Conservation (phyloP, 2,329 filamentous ascomycete species). For the Dothiorella sarmentorum region DNA sequence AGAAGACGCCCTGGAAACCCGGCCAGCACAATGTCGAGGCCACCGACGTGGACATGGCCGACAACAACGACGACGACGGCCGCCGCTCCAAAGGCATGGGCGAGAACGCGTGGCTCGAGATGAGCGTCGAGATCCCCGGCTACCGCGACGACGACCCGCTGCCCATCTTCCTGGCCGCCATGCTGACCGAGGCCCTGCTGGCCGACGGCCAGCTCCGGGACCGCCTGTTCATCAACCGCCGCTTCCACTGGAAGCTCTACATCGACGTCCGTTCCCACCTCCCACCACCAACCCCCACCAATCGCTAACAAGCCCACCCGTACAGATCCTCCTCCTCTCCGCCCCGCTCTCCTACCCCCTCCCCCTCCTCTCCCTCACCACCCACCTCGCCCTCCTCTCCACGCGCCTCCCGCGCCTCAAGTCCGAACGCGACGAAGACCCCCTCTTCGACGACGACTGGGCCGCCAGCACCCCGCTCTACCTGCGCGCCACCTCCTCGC, state of each 20-base stretch:
- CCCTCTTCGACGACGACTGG: conserved; percentile 98
- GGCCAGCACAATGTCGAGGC: conserved; percentile 25
- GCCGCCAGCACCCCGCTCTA: conserved; percentile 77
- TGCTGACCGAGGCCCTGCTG: conserved; percentile 84
- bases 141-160: conserved; percentile 85
- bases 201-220: conserved; percentile 64
- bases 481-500: conserved; percentile 47
- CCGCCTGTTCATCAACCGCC: conserved; percentile 78
- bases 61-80: conserved; percentile 34
- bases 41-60: conserved; percentile 43
- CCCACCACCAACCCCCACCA: not conserved
- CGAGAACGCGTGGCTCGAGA: conserved; percentile 76
- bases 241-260: conserved; percentile 96
- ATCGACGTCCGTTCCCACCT: conserved; percentile 69
- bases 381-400: conserved; percentile 85
- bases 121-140: conserved; percentile 88
- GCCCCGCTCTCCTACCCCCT: conserved; percentile 89
- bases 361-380: conserved; percentile 86
- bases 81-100: conserved; percentile 34
- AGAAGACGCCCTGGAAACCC: conserved; percentile 56
- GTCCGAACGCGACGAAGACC: conserved; percentile 91
- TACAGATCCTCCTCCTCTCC: conserved; percentile 86
- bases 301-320: not conserved
- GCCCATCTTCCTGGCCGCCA: conserved; percentile 81
- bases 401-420: conserved; percentile 80